Percentiles rank a stretch among this genome's conserved stretches.
phyloP scores from a whole-genome alignment of 306 rosid genomes.

The apple (Malus domestica) region ASM211411v1 NC_041797.1:13332501-13333000 shows the following conservation, averaged over 20 bases:
- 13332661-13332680: conserved; percentile 85
- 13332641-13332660: conserved; percentile 80
- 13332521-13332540: conserved; percentile 93
- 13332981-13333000: not conserved
- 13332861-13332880: conserved; percentile 98
- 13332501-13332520: conserved; percentile 98
- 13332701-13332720: conserved; percentile 70
- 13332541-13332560: conserved; percentile 93
- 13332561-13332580: conserved; percentile 75
- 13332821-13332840: conserved; percentile 94
- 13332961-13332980: not conserved
- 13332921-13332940: conserved; percentile 14
- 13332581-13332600: conserved; percentile 63
- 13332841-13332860: conserved; percentile 96
- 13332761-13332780: conserved; percentile 88
- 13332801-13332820: conserved; percentile 91
- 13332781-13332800: conserved; percentile 96
- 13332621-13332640: conserved; percentile 60
- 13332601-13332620: conserved; percentile 66
- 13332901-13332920: conserved; percentile 76
- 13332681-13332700: conserved; percentile 88
- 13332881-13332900: conserved; percentile 97
- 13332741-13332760: conserved; percentile 93
- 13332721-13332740: conserved; percentile 87
- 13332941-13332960: not conserved